These are phyloP conservation scores for Arctium lappa DNA, from an alignment of 129 eudicot species.

Conservation along the genomic window DNA sequence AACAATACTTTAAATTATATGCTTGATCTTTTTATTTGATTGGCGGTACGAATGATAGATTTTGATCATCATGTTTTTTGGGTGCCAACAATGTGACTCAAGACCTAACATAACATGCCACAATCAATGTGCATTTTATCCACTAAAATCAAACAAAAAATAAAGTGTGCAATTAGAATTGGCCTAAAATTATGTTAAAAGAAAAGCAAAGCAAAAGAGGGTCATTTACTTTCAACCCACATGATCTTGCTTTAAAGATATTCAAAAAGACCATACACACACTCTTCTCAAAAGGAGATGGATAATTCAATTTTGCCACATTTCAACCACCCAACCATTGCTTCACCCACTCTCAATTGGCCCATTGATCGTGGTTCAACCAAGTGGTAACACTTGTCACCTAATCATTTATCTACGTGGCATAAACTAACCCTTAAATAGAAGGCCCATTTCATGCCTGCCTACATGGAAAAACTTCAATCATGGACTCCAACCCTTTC, in stretches of 20 bases:
- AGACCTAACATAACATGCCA: constrained; percentile 26
- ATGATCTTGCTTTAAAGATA: constrained; percentile 55
- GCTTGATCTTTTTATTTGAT: background rate
- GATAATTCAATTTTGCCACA: constrained; percentile 23
- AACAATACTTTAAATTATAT: no score
- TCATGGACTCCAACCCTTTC: constrained; percentile 47
- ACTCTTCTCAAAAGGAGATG: constrained; percentile 38
- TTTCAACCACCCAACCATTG: constrained; percentile 30
- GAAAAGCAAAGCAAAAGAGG: constrained; percentile 15
- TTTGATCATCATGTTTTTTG: background rate
- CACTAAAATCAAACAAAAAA: constrained; percentile 7
- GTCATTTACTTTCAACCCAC: constrained; percentile 58
- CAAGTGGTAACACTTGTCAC: constrained; percentile 35
- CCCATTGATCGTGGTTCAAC: constrained; percentile 27
- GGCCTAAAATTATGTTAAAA: background rate
- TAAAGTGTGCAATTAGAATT: background rate
- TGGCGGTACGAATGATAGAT: background rate
- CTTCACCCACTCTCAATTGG: constrained; percentile 34
- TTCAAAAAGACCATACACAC: constrained; percentile 39
- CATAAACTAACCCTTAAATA: constrained; percentile 15
- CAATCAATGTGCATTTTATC: constrained; percentile 20
- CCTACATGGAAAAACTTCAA: constrained; percentile 37
- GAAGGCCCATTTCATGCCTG: constrained; percentile 18
- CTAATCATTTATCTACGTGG: constrained; percentile 30
- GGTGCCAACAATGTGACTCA: background rate